Conservation (phyloP, 768 basidiomycete genomes). For the Tulasnella calospora region DNA sequence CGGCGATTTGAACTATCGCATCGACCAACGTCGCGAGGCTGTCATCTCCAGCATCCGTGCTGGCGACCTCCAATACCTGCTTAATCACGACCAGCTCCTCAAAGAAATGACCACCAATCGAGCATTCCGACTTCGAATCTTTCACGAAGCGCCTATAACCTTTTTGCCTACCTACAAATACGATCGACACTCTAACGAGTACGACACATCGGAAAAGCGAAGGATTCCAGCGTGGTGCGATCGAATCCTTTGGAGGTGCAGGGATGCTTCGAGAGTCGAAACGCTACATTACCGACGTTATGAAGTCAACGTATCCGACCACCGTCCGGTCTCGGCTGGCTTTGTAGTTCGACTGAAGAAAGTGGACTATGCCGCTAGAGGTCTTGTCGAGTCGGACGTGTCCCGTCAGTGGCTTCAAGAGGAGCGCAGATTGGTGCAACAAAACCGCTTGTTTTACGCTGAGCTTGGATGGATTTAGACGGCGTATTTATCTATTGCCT, state of each 20-base stretch:
- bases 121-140: slow-evolving; percentile 77
- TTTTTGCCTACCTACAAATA: slow-evolving; percentile 96
- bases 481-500: not conserved
- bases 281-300: slow-evolving; percentile 73
- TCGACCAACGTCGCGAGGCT: slow-evolving; percentile 83
- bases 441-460: not conserved
- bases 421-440: not conserved
- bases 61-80: slow-evolving; percentile 58
- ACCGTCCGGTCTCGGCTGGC: slow-evolving; percentile 78
- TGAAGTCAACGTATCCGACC: slow-evolving; percentile 85
- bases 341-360: slow-evolving; percentile 71
- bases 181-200: slow-evolving; percentile 68
- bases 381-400: not conserved
- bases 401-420: not conserved
- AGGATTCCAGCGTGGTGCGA: slow-evolving; percentile 97
- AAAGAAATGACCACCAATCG: slow-evolving; percentile 87
- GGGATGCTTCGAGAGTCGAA: slow-evolving; percentile 48
- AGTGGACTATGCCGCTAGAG: slow-evolving; percentile 38
- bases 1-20: slow-evolving; percentile 96
- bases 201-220: slow-evolving; percentile 83
- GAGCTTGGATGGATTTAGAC: not conserved
- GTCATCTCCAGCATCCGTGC: slow-evolving; percentile 67
- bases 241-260: slow-evolving; percentile 74
- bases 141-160: slow-evolving; percentile 70
- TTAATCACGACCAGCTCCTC: slow-evolving; percentile 77